phyloP scores from a whole-genome alignment of 139 green algal species.

The Pleodorina starrii region DNA sequence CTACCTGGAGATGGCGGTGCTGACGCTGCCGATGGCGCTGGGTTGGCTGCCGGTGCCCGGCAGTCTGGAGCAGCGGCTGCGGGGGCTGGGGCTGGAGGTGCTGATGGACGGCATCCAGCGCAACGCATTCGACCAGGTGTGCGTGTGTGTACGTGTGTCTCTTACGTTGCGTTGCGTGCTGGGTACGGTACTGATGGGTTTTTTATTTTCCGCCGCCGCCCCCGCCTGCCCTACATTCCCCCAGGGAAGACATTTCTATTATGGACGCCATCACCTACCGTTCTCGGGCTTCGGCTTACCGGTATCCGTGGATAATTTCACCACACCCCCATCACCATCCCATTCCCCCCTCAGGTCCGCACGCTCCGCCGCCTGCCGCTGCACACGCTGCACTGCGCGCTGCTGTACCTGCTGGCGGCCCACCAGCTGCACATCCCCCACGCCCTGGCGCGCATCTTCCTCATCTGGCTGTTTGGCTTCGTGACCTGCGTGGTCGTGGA shows the following conservation, averaged over 20 bases:
- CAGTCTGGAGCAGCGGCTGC: constrained; percentile 19
- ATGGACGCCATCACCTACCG: no score
- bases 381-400: constrained; percentile 44
- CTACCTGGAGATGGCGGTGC: constrained; percentile 31
- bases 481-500: constrained; percentile 41
- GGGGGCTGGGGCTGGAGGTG: constrained; percentile 38
- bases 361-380: constrained; percentile 19
- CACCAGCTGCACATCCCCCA: constrained; percentile 21
- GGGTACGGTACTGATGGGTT: no score
- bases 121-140: constrained; percentile 42
- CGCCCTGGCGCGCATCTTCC: neutral
- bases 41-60: constrained; percentile 9
- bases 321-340: no score
- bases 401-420: constrained; percentile 10
- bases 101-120: constrained; percentile 49
- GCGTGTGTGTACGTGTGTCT: no score
- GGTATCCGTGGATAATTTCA: no score
- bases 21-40: constrained; percentile 35
- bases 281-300: no score
- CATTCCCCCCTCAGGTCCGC: constrained; percentile 18
- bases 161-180: no score
- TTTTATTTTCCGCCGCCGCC: no score
- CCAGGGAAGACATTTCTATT: no score
- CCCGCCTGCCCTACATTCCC: no score
- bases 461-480: constrained; percentile 36